phyloP scores from a whole-genome alignment of 169 alveolate species.

The Cyclospora cayetanensis region DNA sequence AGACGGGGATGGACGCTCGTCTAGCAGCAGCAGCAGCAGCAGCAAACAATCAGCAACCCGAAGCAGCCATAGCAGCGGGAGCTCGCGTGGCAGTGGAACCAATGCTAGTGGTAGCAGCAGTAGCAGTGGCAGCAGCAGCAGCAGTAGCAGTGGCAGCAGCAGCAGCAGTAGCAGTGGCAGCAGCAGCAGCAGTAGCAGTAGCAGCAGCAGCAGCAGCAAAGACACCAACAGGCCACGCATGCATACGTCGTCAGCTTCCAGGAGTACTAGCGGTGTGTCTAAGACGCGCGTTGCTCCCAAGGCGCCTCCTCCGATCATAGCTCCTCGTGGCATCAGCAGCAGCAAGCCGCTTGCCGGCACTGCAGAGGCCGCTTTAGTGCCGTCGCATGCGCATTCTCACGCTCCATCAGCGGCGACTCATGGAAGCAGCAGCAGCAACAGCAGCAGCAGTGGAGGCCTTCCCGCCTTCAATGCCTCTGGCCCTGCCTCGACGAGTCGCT shows the following conservation, averaged over 20 bases:
- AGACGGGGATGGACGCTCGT: not conserved
- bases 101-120: not conserved
- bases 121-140: not conserved
- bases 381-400: too few relatives aligned
- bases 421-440: slow-evolving; percentile 44
- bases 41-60: not conserved
- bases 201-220: slow-evolving; percentile 41
- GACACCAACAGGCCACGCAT: not conserved
- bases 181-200: slow-evolving; percentile 21
- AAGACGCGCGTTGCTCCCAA: not conserved
- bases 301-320: slow-evolving; percentile 4
- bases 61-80: not conserved
- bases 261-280: not conserved
- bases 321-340: not conserved
- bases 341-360: slow-evolving; percentile 1
- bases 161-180: slow-evolving; percentile 15
- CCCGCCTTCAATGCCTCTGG: not conserved
- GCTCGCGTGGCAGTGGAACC: not conserved
- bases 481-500: not conserved
- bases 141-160: slow-evolving; percentile 23
- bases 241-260: not conserved
- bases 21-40: slow-evolving; percentile 43
- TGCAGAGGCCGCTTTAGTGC: not conserved
- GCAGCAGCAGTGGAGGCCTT: not conserved
- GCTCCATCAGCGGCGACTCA: not conserved